Percentiles rank a stretch among this genome's conserved stretches.
These are phyloP conservation scores for Pseudozyma flocculosa DNA, from an alignment of 1,284 basidiomycete species.

Conservation along the genomic window DNA sequence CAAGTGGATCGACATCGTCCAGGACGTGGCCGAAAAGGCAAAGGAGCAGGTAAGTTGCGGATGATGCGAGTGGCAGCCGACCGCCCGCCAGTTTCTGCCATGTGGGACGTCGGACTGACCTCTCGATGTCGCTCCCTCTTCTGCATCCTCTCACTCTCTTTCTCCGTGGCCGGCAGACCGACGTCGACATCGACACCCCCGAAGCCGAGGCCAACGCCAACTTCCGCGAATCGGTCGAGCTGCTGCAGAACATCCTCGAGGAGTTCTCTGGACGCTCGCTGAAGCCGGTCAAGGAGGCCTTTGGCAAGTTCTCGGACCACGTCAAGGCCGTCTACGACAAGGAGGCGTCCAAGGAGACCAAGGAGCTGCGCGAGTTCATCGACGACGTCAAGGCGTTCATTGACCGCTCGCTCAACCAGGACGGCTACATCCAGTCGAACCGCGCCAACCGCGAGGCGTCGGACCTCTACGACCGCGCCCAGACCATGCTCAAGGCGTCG, in stretches of 20 bases:
- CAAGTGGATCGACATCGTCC: conserved; percentile 61
- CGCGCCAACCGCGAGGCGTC: conserved; percentile 31
- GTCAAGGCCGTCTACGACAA: conserved; percentile 59
- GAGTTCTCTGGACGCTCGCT: conserved; percentile 55
- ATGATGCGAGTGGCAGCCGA: no score
- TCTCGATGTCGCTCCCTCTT: no score
- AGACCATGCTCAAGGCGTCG: conserved; percentile 27
- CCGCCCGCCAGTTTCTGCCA: no score
- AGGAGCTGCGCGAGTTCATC: conserved; percentile 58
- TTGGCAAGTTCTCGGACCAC: conserved; percentile 58
- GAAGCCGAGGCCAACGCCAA: conserved; percentile 59
- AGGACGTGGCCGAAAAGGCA: conserved; percentile 59
- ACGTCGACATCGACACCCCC: conserved; percentile 58
- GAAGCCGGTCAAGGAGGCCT: conserved; percentile 49
- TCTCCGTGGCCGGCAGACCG: conserved; percentile 29
- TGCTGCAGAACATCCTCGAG: conserved; percentile 60
- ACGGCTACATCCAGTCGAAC: conserved; percentile 32
- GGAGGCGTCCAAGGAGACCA: conserved; percentile 33
- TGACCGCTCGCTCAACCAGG: conserved; percentile 35
- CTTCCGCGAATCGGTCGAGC: conserved; percentile 59
- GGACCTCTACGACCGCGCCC: conserved; percentile 35
- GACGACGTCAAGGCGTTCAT: conserved; percentile 40
- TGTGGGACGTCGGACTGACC: no score
- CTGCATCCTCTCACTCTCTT: no score
- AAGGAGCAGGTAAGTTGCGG: conserved; percentile 29